phyloP scores from a whole-genome alignment of 768 basidiomycete species.

The Pisolithus albus region DNA sequence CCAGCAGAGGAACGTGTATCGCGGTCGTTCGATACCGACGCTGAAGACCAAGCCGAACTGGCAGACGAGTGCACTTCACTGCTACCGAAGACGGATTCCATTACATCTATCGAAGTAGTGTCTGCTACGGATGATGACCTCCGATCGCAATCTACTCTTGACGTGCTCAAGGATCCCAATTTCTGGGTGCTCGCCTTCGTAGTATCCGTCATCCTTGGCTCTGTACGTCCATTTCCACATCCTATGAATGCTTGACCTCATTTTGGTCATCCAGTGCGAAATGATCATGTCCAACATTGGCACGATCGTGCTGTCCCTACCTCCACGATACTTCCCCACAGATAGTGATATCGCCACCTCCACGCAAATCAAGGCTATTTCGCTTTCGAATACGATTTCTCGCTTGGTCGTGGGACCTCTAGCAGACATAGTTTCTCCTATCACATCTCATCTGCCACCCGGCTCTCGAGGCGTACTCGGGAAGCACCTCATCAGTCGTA shows the following conservation, averaged over 20 bases:
- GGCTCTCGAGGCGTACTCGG: conserved; percentile 32
- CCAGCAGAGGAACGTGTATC: neutral
- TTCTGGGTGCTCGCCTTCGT: conserved; percentile 61
- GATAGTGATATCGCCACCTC: conserved; percentile 36
- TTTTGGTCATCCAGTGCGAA: conserved; percentile 44
- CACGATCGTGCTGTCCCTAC: conserved; percentile 63
- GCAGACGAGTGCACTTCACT: conserved; percentile 25
- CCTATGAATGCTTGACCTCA: neutral
- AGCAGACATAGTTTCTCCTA: conserved; percentile 68
- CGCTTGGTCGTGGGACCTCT: conserved; percentile 62
- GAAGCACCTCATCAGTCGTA: conserved; percentile 54
- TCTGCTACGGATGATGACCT: conserved; percentile 18
- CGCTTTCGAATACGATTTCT: conserved; percentile 64
- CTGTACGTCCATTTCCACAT: conserved; percentile 39
- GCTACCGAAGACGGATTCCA: conserved; percentile 18
- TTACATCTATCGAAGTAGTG: conserved; percentile 13
- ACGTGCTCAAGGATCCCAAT: conserved; percentile 46
- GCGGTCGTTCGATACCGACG: neutral
- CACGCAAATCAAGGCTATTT: conserved; percentile 63
- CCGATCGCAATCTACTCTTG: conserved; percentile 24
- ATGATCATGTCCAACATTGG: conserved; percentile 84
- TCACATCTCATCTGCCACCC: conserved; percentile 37
- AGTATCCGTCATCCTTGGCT: conserved; percentile 52
- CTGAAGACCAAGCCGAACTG: conserved; percentile 9
- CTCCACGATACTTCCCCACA: conserved; percentile 20